A percentile compares a stretch with the other conserved stretches of the same genome.
Evolutionary conservation across 225 moss, liverwort and hornwort genomes (phyloP).

Genomic region (Antitrichia curtipendula): DNA sequence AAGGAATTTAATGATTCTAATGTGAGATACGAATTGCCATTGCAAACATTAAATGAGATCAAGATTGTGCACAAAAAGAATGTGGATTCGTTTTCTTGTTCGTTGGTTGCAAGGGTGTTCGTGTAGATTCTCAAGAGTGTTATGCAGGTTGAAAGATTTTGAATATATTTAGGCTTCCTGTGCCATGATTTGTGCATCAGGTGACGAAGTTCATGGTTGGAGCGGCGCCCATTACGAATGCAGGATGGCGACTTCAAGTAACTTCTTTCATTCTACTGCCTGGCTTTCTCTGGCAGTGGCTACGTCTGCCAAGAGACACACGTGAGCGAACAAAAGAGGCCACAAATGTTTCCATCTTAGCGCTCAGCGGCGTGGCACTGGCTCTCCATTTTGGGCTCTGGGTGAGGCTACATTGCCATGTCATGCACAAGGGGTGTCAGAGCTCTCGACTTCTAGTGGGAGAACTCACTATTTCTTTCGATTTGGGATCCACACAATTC

Average conservation of each 20-base stretch:
- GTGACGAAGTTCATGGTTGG: slow-evolving; percentile 37
- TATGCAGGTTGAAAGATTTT: neutral
- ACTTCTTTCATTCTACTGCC: slow-evolving; percentile 41
- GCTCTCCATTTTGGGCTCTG: slow-evolving; percentile 49
- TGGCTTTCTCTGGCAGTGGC: slow-evolving; percentile 50
- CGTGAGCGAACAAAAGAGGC: slow-evolving; percentile 8
- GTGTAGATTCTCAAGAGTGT: neutral
- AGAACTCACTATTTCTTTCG: neutral
- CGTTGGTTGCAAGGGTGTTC: neutral
- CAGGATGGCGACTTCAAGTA: slow-evolving; percentile 52
- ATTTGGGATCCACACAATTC: neutral
- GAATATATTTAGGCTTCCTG: neutral
- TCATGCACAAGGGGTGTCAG: neutral
- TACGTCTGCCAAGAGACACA: slow-evolving; percentile 1
- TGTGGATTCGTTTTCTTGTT: neutral
- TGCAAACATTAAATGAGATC: no score
- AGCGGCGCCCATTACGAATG: slow-evolving; percentile 35
- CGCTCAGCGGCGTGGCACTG: slow-evolving; percentile 28
- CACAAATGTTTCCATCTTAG: slow-evolving; percentile 14
- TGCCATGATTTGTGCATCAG: slow-evolving; percentile 1
- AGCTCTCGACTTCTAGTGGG: neutral
- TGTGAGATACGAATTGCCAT: neutral
- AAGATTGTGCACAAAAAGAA: neutral
- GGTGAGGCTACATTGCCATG: slow-evolving; percentile 7
- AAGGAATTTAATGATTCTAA: neutral